Conservation (phyloP, 2,329 filamentous ascomycete genomes). For the Conoideocrella luteorostrata region DNA sequence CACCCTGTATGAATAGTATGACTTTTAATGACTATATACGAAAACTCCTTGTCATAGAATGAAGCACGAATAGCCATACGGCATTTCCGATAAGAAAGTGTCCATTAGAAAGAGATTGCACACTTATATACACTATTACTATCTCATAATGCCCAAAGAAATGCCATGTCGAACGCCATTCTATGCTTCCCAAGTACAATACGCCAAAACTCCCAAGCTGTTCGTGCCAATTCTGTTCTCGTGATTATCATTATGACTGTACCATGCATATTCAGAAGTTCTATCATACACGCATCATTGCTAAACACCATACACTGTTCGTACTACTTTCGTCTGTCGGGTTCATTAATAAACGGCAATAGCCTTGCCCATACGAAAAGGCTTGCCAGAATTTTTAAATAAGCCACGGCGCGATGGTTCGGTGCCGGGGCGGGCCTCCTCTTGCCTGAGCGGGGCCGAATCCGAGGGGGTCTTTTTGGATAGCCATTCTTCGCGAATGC, state of each 20-base stretch:
- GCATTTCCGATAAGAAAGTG: too few species aligned
- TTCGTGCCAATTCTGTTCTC: too few species aligned
- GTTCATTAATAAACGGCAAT: conserved; percentile 29
- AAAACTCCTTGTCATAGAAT: too few species aligned
- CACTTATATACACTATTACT: too few species aligned
- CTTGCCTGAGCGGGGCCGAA: conserved; percentile 5
- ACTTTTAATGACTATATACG: too few species aligned
- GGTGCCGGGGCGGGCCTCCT: conserved; percentile 1
- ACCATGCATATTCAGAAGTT: not conserved
- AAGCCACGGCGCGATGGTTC: conserved; percentile 5
- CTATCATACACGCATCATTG: not conserved
- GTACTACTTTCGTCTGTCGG: not conserved
- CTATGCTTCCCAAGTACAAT: too few species aligned
- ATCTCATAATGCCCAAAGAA: too few species aligned
- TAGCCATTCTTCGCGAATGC: conserved; percentile 74
- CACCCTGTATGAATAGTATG: too few species aligned
- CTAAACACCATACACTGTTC: not conserved
- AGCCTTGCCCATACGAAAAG: conserved; percentile 29
- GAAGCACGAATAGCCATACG: too few species aligned
- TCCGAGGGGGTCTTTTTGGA: conserved; percentile 10
- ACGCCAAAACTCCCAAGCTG: too few species aligned
- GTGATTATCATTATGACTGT: conserved; percentile 2
- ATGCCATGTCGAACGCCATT: too few species aligned
- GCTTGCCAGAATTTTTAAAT: conserved; percentile 25
- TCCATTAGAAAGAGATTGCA: too few species aligned